Conservation (phyloP, 805 yeast genomes). For the Crinitomyces ghanaensis region DNA sequence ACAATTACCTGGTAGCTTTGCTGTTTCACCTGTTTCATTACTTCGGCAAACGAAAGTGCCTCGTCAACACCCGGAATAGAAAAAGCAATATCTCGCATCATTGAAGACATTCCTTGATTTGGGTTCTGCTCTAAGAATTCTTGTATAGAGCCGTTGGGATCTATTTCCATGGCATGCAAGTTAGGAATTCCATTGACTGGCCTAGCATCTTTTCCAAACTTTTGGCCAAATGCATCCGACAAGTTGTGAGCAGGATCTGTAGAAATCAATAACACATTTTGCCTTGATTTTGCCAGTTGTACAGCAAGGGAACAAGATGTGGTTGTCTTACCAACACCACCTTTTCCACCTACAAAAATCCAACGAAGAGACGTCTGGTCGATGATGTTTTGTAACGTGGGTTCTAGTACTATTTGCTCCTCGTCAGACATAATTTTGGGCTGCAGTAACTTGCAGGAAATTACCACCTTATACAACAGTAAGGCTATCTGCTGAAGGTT, state of each 20-base stretch:
- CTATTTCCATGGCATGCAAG: slow-evolving; percentile 96
- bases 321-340: slow-evolving; percentile 99
- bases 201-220: slow-evolving; percentile 94
- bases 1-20: slow-evolving; percentile 74
- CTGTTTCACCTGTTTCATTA: slow-evolving; percentile 85
- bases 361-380: slow-evolving; percentile 57
- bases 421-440: too few species aligned
- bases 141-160: slow-evolving; percentile 86
- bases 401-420: slow-evolving; percentile 23
- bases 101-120: slow-evolving; percentile 44
- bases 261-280: slow-evolving; percentile 78
- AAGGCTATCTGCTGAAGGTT: too few species aligned
- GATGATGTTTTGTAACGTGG: slow-evolving; percentile 31
- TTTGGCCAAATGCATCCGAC: slow-evolving; percentile 97
- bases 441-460: too few species aligned
- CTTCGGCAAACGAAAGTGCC: slow-evolving; percentile 96
- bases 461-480: too few species aligned
- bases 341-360: slow-evolving; percentile 99
- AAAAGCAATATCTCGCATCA: slow-evolving; percentile 85
- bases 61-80: slow-evolving; percentile 98
- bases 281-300: slow-evolving; percentile 78
- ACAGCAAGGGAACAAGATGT: slow-evolving; percentile 92
- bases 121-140: slow-evolving; percentile 49
- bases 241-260: slow-evolving; percentile 98
- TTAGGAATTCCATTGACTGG: slow-evolving; percentile 81